Percentiles rank a stretch among this genome's conserved stretches.
These are phyloP conservation scores for Pterocarpus santalinus DNA, from an alignment of 306 rosid species.

Conservation along the genomic window DNA sequence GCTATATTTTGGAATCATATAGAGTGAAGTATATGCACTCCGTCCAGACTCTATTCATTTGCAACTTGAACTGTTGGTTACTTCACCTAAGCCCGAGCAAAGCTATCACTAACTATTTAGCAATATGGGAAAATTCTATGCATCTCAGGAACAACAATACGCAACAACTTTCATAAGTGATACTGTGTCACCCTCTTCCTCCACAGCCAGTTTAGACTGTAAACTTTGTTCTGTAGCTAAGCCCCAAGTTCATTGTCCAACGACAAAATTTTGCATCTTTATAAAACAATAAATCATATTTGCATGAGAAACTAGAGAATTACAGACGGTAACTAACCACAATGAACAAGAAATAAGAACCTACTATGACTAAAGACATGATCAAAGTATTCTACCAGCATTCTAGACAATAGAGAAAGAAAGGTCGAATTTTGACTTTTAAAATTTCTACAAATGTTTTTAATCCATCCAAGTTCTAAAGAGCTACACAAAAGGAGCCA, in stretches of 20 bases:
- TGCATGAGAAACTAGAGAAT: constrained; percentile 5
- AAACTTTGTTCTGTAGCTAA: constrained; percentile 12
- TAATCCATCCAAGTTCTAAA: constrained; percentile 42
- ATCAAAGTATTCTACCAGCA: background rate
- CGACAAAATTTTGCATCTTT: constrained; percentile 11
- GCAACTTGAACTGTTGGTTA: background rate
- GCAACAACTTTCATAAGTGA: constrained; percentile 3
- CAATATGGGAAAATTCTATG: constrained; percentile 5
- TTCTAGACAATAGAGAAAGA: constrained; percentile 15
- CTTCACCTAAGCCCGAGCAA: constrained; percentile 8
- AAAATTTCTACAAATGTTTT: constrained; percentile 23
- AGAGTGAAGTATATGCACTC: background rate
- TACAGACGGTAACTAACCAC: constrained; percentile 3
- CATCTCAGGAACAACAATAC: background rate
- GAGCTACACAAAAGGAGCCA: constrained; percentile 34
- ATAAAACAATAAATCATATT: constrained; percentile 28
- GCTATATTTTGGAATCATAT: background rate
- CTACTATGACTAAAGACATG: constrained; percentile 19
- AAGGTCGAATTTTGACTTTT: background rate
- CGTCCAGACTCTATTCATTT: background rate
- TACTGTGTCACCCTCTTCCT: constrained; percentile 8
- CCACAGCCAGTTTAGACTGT: background rate
- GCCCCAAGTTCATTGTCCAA: background rate
- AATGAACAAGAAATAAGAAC: constrained; percentile 33
- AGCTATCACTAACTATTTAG: background rate